Conservation (phyloP, 2,329 filamentous ascomycete species). For the Helminthosporium solani region DNA sequence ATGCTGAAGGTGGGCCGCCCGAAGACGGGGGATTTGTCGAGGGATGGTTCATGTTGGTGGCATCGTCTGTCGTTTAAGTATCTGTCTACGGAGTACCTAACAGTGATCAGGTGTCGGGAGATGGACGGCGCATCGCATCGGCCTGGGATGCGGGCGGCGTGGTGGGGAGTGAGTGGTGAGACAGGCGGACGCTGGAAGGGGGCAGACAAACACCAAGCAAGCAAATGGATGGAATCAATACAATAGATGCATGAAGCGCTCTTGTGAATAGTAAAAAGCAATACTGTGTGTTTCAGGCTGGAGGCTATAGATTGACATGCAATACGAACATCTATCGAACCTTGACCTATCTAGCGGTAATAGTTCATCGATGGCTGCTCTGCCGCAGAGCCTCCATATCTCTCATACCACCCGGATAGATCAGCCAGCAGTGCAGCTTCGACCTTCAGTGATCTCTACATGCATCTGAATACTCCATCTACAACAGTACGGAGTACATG, state of each 20-base stretch:
- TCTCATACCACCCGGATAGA: slow-evolving; percentile 11
- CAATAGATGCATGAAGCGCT: no score
- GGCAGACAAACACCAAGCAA: no score
- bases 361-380: slow-evolving; percentile 1
- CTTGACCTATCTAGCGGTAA: no score
- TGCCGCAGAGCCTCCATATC: slow-evolving; percentile 28
- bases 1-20: slow-evolving; percentile 29
- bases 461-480: no score
- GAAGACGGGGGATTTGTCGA: slow-evolving; percentile 39
- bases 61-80: slow-evolving; percentile 6
- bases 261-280: no score
- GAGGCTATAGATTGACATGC: no score
- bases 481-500: no score
- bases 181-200: neutral
- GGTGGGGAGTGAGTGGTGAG: neutral
- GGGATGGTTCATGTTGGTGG: slow-evolving; percentile 21
- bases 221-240: neutral
- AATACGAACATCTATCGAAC: no score
- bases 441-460: no score
- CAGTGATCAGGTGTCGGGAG: no score
- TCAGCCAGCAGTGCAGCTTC: neutral
- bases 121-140: neutral
- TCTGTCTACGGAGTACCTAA: no score
- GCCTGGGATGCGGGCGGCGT: neutral
- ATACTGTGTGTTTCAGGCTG: no score